These are phyloP conservation scores for Candida pseudoviswanathii DNA, from an alignment of 1,139 yeast species.

Conservation along the genomic window DNA sequence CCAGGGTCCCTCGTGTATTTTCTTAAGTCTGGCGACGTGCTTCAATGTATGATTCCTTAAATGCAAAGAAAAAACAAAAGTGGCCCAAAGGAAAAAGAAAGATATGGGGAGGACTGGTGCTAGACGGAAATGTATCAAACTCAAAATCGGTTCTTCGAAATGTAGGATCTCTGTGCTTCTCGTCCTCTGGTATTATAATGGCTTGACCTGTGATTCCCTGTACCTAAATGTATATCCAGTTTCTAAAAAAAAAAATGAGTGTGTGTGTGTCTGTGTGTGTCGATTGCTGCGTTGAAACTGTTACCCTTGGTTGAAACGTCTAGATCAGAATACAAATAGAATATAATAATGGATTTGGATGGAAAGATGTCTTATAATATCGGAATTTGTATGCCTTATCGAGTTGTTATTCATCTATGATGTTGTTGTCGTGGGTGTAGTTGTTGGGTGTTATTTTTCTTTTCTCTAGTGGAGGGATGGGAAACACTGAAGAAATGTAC, in stretches of 20 bases:
- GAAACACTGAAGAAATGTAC: background rate
- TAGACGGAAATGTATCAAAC: background rate
- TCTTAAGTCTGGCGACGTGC: background rate
- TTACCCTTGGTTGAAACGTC: background rate
- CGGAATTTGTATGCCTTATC: background rate
- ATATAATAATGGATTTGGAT: background rate
- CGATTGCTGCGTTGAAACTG: background rate
- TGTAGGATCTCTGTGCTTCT: background rate
- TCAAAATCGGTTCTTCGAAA: background rate
- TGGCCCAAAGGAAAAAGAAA: background rate
- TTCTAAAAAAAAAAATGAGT: background rate
- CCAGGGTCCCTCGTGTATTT: background rate
- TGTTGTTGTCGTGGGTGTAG: background rate
- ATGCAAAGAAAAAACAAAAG: background rate
- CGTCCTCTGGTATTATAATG: background rate
- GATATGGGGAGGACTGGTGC: background rate
- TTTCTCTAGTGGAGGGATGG: background rate
- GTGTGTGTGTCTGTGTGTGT: background rate
- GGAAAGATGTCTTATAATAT: background rate
- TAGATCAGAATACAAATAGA: background rate
- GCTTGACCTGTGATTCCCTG: background rate
- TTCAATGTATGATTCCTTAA: constrained; percentile 1
- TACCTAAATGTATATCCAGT: background rate
- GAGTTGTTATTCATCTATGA: constrained; percentile 4
- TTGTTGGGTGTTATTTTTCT: background rate